A percentile compares a stretch with the other conserved stretches of the same genome.
Conservation (phyloP, 805 yeast species). For the Ogataea neopini region DNA sequence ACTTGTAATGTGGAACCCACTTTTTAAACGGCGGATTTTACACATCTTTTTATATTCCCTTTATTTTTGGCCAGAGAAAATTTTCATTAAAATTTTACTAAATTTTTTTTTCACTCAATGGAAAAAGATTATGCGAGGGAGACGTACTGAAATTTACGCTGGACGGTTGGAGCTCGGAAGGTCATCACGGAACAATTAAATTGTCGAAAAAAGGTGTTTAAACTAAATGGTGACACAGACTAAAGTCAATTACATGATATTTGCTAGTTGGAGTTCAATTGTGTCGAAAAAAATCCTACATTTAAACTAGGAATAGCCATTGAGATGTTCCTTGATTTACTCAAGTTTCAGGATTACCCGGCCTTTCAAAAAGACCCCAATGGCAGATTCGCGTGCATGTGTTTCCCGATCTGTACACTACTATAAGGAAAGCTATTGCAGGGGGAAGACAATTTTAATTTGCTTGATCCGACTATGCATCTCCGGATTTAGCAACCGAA, state of each 20-base stretch:
- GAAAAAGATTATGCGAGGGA: conserved; percentile 10
- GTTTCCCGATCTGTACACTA: conserved; percentile 2
- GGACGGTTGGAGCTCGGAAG: neutral
- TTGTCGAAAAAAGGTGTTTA: neutral
- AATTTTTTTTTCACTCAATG: conserved; percentile 9
- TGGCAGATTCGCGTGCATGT: conserved; percentile 6
- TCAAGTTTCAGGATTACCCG: neutral
- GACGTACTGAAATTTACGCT: conserved; percentile 19
- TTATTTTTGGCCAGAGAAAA: conserved; percentile 6
- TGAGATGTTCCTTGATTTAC: conserved; percentile 9
- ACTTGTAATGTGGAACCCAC: conserved; percentile 1
- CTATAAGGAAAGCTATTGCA: neutral
- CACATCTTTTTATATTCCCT: conserved; percentile 18
- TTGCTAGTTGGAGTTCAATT: no score
- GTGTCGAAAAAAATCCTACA: no score
- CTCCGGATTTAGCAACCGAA: conserved; percentile 2
- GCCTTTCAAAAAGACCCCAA: neutral
- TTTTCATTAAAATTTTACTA: conserved; percentile 4
- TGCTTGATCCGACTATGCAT: conserved; percentile 1
- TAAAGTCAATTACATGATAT: no score
- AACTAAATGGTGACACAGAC: neutral
- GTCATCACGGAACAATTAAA: neutral
- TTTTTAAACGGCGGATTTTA: conserved; percentile 14
- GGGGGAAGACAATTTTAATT: neutral
- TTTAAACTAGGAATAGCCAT: no score